phyloP scores from a whole-genome alignment of 2,329 filamentous ascomycete genomes.

The Westerdykella aurantiaca region DNA sequence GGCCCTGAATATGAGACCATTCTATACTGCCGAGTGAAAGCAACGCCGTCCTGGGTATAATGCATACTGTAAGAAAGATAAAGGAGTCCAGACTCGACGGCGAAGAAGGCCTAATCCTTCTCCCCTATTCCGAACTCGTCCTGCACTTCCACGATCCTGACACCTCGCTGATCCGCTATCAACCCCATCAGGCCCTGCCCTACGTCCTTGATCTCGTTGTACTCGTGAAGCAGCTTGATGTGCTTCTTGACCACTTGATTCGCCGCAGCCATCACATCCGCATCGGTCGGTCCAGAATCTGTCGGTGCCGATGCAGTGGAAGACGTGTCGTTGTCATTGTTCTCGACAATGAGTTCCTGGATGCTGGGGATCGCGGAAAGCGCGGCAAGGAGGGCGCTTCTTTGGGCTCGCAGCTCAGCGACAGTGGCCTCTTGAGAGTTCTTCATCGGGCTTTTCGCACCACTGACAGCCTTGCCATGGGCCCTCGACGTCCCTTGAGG shows the following conservation, averaged over 20 bases:
- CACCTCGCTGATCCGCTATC: conserved; percentile 59
- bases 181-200: conserved; percentile 61
- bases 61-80: neutral
- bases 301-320: conserved; percentile 7
- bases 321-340: conserved; percentile 15
- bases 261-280: conserved; percentile 39
- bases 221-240: conserved; percentile 60
- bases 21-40: no score
- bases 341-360: conserved; percentile 30
- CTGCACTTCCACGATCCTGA: conserved; percentile 47
- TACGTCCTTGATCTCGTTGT: conserved; percentile 67
- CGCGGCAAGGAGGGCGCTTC: conserved; percentile 29
- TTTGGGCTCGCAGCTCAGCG: conserved; percentile 42
- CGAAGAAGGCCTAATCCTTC: conserved; percentile 35
- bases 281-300: conserved; percentile 23
- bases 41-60: no score
- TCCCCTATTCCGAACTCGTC: conserved; percentile 44
- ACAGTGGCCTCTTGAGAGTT: conserved; percentile 45
- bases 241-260: conserved; percentile 55
- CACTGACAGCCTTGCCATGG: neutral
- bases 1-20: no score
- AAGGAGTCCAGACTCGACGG: neutral
- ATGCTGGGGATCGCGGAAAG: conserved; percentile 26
- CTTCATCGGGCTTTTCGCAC: conserved; percentile 16
- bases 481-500: conserved; percentile 11